These are phyloP conservation scores for Coprinopsis sp. DNA, from an alignment of 768 basidiomycete species.

Conservation along the genomic window DNA sequence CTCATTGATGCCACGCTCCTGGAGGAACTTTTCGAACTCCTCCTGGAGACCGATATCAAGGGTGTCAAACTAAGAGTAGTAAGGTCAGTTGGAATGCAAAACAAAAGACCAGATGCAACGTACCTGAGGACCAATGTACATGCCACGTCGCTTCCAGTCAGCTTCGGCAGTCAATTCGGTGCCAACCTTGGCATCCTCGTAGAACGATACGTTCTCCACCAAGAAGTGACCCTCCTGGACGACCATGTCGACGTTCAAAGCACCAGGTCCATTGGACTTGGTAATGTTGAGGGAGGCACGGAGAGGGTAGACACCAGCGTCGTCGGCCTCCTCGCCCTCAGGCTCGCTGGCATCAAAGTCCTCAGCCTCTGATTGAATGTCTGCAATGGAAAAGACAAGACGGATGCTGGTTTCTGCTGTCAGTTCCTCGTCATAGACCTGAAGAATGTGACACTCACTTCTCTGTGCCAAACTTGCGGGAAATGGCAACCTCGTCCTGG, in stretches of 20 bases:
- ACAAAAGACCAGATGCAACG: constrained; percentile 11
- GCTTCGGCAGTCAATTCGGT: constrained; percentile 80
- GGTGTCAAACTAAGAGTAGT: constrained; percentile 65
- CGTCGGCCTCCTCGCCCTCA: constrained; percentile 21
- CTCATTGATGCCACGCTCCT: constrained; percentile 87
- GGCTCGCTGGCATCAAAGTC: constrained; percentile 23
- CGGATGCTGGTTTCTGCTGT: constrained; percentile 55
- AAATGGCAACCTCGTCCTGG: constrained; percentile 76
- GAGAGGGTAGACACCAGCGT: constrained; percentile 54
- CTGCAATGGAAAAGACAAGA: constrained; percentile 89
- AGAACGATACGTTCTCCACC: constrained; percentile 89
- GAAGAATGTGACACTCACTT: constrained; percentile 44
- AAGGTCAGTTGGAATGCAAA: background rate
- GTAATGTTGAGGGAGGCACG: constrained; percentile 80
- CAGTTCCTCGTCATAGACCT: constrained; percentile 5
- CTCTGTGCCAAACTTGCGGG: constrained; percentile 89
- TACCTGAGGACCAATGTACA: constrained; percentile 90
- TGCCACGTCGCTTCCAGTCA: constrained; percentile 88
- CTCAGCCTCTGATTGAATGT: constrained; percentile 54
- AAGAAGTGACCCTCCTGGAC: constrained; percentile 76
- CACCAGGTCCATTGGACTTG: constrained; percentile 61
- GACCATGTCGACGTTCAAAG: constrained; percentile 73
- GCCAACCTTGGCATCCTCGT: constrained; percentile 65
- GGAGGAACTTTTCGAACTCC: constrained; percentile 85
- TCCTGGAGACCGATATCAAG: constrained; percentile 86